A percentile compares a stretch with the other conserved stretches of the same genome.
Evolutionary conservation across 306 rosid species (phyloP).

Genomic region (Lablab purpureus): DNA sequence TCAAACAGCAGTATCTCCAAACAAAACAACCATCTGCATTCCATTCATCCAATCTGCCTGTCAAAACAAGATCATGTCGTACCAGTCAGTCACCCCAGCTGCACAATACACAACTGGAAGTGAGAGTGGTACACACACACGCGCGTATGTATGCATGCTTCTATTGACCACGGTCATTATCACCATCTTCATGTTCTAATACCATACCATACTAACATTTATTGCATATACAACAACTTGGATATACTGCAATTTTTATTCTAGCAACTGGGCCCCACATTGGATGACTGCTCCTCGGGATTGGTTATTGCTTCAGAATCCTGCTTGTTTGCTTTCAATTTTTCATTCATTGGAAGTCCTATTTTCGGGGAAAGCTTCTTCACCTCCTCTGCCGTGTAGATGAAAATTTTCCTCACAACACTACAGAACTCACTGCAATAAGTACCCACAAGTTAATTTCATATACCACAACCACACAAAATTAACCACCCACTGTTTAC

Average conservation of each 20-base stretch:
- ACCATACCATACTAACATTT: constrained; percentile 28
- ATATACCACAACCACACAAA: neutral
- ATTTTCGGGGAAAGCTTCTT: constrained; percentile 75
- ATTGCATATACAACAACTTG: constrained; percentile 23
- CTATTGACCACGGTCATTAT: neutral
- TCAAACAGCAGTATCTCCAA: constrained; percentile 40
- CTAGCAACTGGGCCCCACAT: constrained; percentile 64
- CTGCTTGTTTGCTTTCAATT: constrained; percentile 50
- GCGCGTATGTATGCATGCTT: neutral
- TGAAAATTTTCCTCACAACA: constrained; percentile 78
- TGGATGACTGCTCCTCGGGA: constrained; percentile 67
- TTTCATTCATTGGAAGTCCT: constrained; percentile 58
- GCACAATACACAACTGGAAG: neutral
- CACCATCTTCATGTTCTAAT: constrained; percentile 17
- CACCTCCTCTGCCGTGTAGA: constrained; percentile 76
- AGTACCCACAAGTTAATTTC: neutral
- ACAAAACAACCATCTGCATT: constrained; percentile 23
- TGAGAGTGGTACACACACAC: neutral
- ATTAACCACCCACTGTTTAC: neutral
- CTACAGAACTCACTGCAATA: constrained; percentile 77
- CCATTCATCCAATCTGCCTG: neutral
- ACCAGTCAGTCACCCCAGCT: neutral
- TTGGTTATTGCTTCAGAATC: constrained; percentile 61
- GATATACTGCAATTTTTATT: neutral
- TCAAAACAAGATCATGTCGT: neutral